phyloP scores from a whole-genome alignment of 345 rosid species.

The Syzygium aqueum region DNA sequence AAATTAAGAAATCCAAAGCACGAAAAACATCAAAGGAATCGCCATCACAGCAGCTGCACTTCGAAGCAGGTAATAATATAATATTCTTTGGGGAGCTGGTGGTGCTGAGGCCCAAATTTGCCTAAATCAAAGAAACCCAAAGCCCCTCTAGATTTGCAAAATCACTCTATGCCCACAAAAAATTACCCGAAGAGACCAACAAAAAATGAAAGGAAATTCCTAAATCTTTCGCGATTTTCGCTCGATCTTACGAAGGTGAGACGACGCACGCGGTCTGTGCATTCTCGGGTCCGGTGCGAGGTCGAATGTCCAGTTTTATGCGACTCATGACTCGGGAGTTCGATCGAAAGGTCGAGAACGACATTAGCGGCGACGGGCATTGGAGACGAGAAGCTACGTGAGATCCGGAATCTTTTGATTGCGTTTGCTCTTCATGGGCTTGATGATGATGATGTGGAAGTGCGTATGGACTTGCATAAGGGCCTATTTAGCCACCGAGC shows the following conservation, averaged over 20 bases:
- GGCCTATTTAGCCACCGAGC: neutral
- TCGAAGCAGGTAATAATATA: neutral
- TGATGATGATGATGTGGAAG: neutral
- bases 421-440: neutral
- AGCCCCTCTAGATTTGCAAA: neutral
- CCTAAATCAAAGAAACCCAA: neutral
- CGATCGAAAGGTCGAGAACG: neutral
- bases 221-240: neutral
- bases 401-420: neutral
- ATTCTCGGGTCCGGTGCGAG: neutral
- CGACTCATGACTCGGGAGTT: neutral
- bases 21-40: neutral
- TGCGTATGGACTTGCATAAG: neutral
- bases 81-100: neutral
- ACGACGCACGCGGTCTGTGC: accelerated
- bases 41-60: neutral
- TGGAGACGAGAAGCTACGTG: neutral
- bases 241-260: neutral
- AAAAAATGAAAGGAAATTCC: neutral
- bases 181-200: neutral
- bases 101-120: neutral
- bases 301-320: neutral
- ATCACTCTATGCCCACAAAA: neutral
- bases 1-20: neutral
- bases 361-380: neutral